A percentile compares a stretch with the other conserved stretches of the same genome.
Evolutionary conservation across 495 filamentous ascomycete species (phyloP).

Genomic region (Diplogelasinospora grovesii): DNA sequence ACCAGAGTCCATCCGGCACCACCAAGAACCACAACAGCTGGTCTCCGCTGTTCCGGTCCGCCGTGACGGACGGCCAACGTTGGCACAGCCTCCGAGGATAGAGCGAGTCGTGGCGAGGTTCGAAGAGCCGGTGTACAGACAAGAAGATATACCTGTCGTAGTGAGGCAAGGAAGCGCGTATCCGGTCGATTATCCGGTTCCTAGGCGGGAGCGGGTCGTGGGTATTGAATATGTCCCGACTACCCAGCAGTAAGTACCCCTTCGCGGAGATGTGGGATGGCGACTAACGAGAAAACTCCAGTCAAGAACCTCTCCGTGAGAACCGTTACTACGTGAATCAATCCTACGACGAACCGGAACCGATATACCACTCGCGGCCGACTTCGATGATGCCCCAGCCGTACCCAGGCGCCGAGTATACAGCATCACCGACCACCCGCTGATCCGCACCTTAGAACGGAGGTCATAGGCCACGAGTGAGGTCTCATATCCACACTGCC

Average conservation of each 20-base stretch:
- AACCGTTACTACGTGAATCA: too few species aligned
- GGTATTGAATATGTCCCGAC: slow-evolving; percentile 15
- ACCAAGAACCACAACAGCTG: not conserved
- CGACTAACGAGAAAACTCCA: too few species aligned
- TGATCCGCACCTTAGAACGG: too few species aligned
- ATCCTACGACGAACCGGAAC: too few species aligned
- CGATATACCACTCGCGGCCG: slow-evolving; percentile 4
- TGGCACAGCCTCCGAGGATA: not conserved
- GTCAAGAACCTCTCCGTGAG: too few species aligned
- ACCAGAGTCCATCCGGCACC: not conserved
- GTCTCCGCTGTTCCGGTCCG: not conserved
- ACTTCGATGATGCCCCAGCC: slow-evolving; percentile 1
- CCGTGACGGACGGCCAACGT: slow-evolving; percentile 1
- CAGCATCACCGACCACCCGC: not conserved
- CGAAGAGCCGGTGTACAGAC: slow-evolving; percentile 5
- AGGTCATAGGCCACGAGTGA: too few species aligned
- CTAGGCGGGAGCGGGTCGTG: slow-evolving; percentile 21
- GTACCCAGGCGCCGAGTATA: slow-evolving; percentile 1
- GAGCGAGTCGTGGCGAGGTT: slow-evolving; percentile 12
- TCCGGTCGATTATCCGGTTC: not conserved
- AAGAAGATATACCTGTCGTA: not conserved
- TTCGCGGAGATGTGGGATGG: too few species aligned
- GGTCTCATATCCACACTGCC: too few species aligned
- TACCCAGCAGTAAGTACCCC: slow-evolving; percentile 5
- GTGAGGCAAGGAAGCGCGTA: not conserved